Conservation (phyloP, 202 grass and related monocot genomes). For the Carex arenaria region DNA sequence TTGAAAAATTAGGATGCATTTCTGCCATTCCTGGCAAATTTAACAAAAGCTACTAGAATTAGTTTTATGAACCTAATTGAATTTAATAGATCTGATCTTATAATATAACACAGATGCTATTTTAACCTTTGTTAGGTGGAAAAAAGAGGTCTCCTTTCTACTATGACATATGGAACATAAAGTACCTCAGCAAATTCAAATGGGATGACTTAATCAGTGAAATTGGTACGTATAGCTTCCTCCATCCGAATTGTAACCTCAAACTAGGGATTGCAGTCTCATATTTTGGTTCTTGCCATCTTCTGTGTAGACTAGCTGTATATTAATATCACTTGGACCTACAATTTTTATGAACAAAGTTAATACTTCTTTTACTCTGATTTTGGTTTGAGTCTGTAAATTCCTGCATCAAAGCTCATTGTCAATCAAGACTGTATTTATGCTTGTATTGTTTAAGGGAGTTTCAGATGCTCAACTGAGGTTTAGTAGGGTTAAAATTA, state of each 20-base stretch:
- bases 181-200: constrained; percentile 91
- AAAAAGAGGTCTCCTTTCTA: constrained; percentile 80
- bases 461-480: neutral
- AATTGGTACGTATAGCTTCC: constrained; percentile 43
- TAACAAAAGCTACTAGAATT: neutral
- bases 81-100: neutral
- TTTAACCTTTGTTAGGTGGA: constrained; percentile 51
- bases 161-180: constrained; percentile 99
- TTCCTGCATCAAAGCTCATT: neutral
- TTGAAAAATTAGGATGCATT: neutral
- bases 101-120: constrained; percentile 5
- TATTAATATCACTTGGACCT: neutral
- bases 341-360: neutral
- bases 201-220: constrained; percentile 97
- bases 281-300: neutral
- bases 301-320: neutral
- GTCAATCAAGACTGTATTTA: neutral
- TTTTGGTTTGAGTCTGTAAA: neutral
- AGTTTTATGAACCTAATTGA: neutral
- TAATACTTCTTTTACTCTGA: neutral
- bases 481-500: neutral
- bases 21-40: neutral
- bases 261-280: neutral
- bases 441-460: neutral
- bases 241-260: neutral